Conservation (phyloP, 164 flowering plant species). For the Magnolia sinica region DNA sequence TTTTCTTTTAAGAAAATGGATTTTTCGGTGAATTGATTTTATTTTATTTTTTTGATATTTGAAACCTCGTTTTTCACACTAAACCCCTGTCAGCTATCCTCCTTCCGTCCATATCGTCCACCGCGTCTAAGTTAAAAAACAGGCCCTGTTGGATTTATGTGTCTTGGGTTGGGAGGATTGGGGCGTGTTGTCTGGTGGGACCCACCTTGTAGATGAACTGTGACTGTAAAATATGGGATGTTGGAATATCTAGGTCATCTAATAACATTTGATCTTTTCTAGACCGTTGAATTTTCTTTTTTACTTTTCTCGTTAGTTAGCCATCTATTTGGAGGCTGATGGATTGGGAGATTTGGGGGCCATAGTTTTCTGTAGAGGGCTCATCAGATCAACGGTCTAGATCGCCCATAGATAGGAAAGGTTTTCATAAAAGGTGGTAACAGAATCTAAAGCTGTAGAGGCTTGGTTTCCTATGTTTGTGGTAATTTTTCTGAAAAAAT, state of each 20-base stretch:
- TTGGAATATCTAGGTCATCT: neutral
- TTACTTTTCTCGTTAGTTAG: neutral
- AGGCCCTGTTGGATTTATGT: too few relatives aligned
- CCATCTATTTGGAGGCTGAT: neutral
- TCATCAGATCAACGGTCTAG: neutral
- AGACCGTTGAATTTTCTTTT: neutral
- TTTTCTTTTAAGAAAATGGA: neutral
- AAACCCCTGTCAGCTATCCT: neutral
- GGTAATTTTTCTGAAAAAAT: neutral
- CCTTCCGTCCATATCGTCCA: neutral
- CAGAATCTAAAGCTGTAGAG: neutral
- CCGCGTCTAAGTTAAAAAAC: too few relatives aligned
- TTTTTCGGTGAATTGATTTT: neutral
- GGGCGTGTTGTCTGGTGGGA: neutral
- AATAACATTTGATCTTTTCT: neutral
- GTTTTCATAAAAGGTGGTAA: neutral
- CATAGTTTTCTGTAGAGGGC: neutral
- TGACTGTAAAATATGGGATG: neutral
- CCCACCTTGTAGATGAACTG: neutral
- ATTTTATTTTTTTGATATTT: neutral
- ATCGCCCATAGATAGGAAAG: too few relatives aligned
- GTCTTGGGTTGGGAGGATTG: too few relatives aligned
- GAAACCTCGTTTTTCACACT: neutral
- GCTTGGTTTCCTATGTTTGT: neutral
- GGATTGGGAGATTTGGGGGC: neutral